Evolutionary conservation across 169 alveolate genomes (phyloP).

Genomic region (Eimeria necatrix): DNA sequence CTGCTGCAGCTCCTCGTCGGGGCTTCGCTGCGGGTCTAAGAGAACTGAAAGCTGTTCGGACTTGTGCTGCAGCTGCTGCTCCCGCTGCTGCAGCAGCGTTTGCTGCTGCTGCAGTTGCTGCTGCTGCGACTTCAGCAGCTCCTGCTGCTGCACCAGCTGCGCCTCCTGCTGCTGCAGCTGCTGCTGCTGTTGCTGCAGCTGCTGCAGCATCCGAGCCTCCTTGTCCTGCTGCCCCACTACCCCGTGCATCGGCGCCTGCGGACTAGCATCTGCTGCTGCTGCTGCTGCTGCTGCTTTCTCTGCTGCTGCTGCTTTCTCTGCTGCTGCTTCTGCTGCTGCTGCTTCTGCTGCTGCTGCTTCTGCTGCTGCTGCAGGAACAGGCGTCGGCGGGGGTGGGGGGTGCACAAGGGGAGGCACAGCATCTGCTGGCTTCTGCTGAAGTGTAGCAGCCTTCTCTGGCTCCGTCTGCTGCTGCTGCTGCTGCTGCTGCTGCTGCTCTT

Average conservation of each 20-base stretch:
- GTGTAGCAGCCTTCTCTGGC: neutral
- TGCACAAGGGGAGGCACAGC: neutral
- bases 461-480: slow-evolving; percentile 24
- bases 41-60: slow-evolving; percentile 52
- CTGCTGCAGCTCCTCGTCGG: slow-evolving; percentile 53
- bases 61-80: slow-evolving; percentile 67
- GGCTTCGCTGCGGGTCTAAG: slow-evolving; percentile 28
- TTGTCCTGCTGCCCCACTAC: neutral
- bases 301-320: slow-evolving; percentile 22
- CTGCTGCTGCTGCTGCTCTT: slow-evolving; percentile 15
- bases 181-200: slow-evolving; percentile 8
- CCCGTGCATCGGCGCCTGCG: slow-evolving; percentile 8
- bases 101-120: slow-evolving; percentile 44
- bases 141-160: slow-evolving; percentile 35
- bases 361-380: neutral
- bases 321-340: neutral
- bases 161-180: slow-evolving; percentile 14
- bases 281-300: slow-evolving; percentile 24
- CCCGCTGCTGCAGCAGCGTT: slow-evolving; percentile 43
- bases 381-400: no score
- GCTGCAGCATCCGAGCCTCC: neutral
- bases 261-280: slow-evolving; percentile 13
- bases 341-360: neutral
- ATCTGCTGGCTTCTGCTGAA: slow-evolving; percentile 1
- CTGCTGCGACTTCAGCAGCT: slow-evolving; percentile 56